phyloP scores from a whole-genome alignment of 768 basidiomycete species.

The Xerocomus spinulosus region DNA sequence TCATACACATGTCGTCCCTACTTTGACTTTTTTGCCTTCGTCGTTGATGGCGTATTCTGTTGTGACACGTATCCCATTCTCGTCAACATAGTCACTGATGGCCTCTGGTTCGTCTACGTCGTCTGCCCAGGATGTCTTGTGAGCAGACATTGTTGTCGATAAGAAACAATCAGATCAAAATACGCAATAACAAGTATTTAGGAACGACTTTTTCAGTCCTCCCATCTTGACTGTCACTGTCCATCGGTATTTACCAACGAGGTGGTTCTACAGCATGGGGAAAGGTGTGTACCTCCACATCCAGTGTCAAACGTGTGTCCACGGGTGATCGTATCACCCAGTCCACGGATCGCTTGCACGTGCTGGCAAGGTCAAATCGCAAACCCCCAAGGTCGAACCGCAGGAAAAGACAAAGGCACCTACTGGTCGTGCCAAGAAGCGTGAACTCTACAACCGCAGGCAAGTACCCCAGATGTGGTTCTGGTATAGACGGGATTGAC shows the following conservation, averaged over 20 bases:
- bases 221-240: not conserved
- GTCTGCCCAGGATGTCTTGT: constrained; percentile 84
- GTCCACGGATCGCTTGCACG: constrained; percentile 99
- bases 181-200: constrained; percentile 10
- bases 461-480: constrained; percentile 34
- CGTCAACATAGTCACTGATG: constrained; percentile 68
- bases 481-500: not conserved
- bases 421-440: constrained; percentile 97
- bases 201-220: not conserved
- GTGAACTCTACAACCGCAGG: constrained; percentile 88
- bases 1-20: constrained; percentile 33
- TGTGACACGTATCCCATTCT: constrained; percentile 83
- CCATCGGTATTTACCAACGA: constrained; percentile 23
- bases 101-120: constrained; percentile 70
- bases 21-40: constrained; percentile 93
- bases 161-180: constrained; percentile 5
- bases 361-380: constrained; percentile 98
- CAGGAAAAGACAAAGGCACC: constrained; percentile 98
- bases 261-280: constrained; percentile 67
- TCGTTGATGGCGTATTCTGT: constrained; percentile 84
- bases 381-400: constrained; percentile 95
- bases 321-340: constrained; percentile 26
- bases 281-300: constrained; percentile 44
- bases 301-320: not conserved
- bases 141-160: constrained; percentile 19